phyloP scores from a whole-genome alignment of 1,139 yeast genomes.

The Lodderomyces theae region DNA sequence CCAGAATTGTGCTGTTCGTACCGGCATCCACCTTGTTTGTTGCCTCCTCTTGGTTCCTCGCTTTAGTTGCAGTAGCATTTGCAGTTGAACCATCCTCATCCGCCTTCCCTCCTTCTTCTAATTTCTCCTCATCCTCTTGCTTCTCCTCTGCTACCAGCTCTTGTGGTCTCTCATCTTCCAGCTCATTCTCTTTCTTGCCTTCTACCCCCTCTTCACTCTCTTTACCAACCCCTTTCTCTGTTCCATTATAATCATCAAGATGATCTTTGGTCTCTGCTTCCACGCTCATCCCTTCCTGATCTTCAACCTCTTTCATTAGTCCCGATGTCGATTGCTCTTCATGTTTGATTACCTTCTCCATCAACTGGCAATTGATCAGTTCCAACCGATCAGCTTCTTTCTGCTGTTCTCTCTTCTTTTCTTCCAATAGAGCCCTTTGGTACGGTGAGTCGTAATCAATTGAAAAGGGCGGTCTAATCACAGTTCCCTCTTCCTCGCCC shows the following conservation, averaged over 20 bases:
- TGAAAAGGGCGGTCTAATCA: slow-evolving; percentile 33
- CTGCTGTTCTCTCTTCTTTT: slow-evolving; percentile 15
- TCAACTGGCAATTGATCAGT: slow-evolving; percentile 12
- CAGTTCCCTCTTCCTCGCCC: slow-evolving; percentile 14
- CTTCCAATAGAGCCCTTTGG: slow-evolving; percentile 24
- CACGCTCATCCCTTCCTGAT: not conserved
- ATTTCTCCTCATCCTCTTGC: slow-evolving; percentile 1
- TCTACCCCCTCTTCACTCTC: not conserved
- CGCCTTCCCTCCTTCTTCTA: slow-evolving; percentile 2
- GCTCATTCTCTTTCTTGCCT: not conserved
- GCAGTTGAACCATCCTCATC: not conserved
- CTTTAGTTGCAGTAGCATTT: too few species aligned
- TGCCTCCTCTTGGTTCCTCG: too few species aligned
- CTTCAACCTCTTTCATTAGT: not conserved
- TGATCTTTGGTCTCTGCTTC: not conserved
- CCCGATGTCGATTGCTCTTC: slow-evolving; percentile 8
- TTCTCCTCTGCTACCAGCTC: not conserved
- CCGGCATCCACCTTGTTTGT: slow-evolving; percentile 1
- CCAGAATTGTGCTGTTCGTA: not conserved
- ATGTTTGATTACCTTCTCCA: slow-evolving; percentile 19
- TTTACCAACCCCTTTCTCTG: not conserved
- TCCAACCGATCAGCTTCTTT: slow-evolving; percentile 11
- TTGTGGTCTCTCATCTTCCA: slow-evolving; percentile 3
- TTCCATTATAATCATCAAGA: too few species aligned
- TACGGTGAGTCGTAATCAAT: slow-evolving; percentile 37